Percentiles rank a stretch among this genome's conserved stretches.
These are phyloP conservation scores for Cladosporium colombiae DNA, from an alignment of 2,329 filamentous ascomycete species.

Conservation along the genomic window DNA sequence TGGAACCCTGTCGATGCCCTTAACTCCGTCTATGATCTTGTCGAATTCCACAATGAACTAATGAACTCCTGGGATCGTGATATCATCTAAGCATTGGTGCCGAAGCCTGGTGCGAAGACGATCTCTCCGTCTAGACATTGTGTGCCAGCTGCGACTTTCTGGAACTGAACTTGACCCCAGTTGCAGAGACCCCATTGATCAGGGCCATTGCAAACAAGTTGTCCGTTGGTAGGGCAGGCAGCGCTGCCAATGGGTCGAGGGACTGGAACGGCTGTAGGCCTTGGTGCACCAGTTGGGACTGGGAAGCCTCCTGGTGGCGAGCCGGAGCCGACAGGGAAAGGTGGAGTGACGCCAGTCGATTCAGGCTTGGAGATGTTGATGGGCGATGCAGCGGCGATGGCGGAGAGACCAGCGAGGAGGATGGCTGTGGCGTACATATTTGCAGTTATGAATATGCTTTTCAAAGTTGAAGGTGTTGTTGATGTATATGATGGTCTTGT, in stretches of 20 bases:
- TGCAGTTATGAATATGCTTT: not conserved
- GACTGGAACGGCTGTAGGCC: constrained; percentile 7
- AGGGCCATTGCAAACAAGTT: constrained; percentile 43
- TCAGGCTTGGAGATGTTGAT: constrained; percentile 4
- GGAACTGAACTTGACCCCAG: constrained; percentile 42
- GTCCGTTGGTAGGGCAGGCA: constrained; percentile 38
- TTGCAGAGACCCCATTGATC: constrained; percentile 47
- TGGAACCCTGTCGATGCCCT: not conserved
- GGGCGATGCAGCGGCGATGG: constrained; percentile 12
- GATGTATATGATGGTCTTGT: not conserved
- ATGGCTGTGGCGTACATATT: constrained; percentile 1
- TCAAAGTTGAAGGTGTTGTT: not conserved
- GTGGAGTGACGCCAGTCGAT: not conserved
- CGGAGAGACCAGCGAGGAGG: constrained; percentile 1
- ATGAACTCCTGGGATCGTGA: not conserved
- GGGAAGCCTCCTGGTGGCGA: not conserved
- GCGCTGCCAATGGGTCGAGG: constrained; percentile 1
- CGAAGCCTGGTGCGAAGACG: constrained; percentile 19
- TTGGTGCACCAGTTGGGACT: not conserved
- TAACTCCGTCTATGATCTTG: not conserved
- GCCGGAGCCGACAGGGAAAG: constrained; percentile 2
- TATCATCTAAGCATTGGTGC: constrained; percentile 5
- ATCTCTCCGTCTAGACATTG: constrained; percentile 36
- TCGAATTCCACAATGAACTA: not conserved
- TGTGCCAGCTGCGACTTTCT: constrained; percentile 46